phyloP scores from a whole-genome alignment of 441 rosid species.

The Pelargonium cotyledonis region DNA sequence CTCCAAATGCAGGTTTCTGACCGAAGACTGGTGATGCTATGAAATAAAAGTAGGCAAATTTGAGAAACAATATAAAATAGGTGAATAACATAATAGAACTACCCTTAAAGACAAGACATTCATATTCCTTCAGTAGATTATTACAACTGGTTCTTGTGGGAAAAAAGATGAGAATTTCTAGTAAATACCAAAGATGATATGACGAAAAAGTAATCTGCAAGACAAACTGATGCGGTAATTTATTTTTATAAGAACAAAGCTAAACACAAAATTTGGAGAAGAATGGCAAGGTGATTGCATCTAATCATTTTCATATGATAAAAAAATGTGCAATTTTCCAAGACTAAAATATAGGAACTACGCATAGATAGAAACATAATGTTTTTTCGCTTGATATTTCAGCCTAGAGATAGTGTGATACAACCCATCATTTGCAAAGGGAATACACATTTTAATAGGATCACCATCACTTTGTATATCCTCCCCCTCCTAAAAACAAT shows the following conservation, averaged over 20 bases:
- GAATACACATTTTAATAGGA: not conserved
- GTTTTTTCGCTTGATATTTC: not conserved
- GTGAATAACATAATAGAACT: not conserved
- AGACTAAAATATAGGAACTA: not conserved
- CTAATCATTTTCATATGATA: no score
- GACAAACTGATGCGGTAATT: no score
- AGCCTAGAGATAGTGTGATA: not conserved
- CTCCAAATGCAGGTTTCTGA: conserved; percentile 68
- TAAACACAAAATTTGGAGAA: no score
- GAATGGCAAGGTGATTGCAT: no score
- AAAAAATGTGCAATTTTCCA: no score
- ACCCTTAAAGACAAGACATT: not conserved
- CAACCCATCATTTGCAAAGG: not conserved
- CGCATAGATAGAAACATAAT: not conserved
- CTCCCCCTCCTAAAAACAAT: not conserved
- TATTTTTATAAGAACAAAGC: no score
- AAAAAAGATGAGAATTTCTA: no score
- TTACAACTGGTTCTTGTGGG: not conserved
- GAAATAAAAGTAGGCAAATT: conserved; percentile 1
- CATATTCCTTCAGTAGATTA: not conserved
- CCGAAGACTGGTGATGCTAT: conserved; percentile 56
- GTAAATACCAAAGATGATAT: no score
- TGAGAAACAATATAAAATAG: conserved; percentile 1
- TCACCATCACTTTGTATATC: not conserved
- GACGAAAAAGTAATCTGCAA: no score